These are phyloP conservation scores for Nakaseomyces delphensis DNA, from an alignment of 1,139 yeast species.

Conservation along the genomic window DNA sequence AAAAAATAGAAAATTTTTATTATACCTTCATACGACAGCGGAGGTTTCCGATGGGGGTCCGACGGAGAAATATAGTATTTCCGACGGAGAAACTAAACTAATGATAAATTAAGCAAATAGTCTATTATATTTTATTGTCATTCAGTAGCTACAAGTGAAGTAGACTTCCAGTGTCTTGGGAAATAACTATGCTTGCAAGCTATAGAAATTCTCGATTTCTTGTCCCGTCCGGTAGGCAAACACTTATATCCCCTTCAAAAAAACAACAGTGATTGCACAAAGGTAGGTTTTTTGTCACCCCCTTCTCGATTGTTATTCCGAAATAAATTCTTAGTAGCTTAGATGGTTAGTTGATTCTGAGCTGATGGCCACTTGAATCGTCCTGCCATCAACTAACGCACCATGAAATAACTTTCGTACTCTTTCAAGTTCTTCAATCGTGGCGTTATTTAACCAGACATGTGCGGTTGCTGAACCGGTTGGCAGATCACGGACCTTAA, in stretches of 20 bases:
- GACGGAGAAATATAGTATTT: neutral
- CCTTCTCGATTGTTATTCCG: neutral
- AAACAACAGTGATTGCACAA: no score
- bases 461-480: slow-evolving; percentile 29
- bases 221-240: no score
- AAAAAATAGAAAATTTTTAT: neutral
- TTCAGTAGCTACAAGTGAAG: no score
- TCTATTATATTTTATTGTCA: no score
- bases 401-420: slow-evolving; percentile 23
- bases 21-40: neutral
- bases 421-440: slow-evolving; percentile 16
- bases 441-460: slow-evolving; percentile 19
- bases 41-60: neutral
- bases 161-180: no score
- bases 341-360: slow-evolving; percentile 10
- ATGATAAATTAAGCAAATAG: no score
- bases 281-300: no score
- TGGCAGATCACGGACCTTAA: slow-evolving; percentile 25
- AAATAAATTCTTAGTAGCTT: slow-evolving; percentile 1
- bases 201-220: no score
- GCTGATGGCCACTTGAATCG: slow-evolving; percentile 13
- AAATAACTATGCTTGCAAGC: no score
- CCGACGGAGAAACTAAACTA: neutral
- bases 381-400: slow-evolving; percentile 28
- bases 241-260: no score